phyloP scores from a whole-genome alignment of 176 grass and related monocot genomes.

The Oryza brachyantha region DNA sequence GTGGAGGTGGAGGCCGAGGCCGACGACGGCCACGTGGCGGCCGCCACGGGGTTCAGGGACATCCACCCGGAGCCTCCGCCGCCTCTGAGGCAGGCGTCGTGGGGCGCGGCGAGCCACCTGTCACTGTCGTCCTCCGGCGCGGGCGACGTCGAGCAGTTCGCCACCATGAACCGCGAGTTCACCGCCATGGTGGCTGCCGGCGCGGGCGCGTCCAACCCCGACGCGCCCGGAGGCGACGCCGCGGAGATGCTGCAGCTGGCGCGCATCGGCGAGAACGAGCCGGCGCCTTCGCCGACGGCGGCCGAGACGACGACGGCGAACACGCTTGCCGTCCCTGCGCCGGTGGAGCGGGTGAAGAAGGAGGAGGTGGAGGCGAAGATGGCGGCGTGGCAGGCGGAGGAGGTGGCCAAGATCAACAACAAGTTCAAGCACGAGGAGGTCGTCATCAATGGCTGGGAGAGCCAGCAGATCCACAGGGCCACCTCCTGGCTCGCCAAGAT shows the following conservation, averaged over 20 bases:
- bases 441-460: constrained; percentile 65
- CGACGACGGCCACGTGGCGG: too few species aligned
- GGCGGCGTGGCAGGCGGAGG: constrained; percentile 55
- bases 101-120: constrained; percentile 45
- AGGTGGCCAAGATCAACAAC: constrained; percentile 63
- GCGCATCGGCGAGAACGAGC: constrained; percentile 50
- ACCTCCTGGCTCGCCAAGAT: constrained; percentile 50
- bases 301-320: constrained; percentile 40
- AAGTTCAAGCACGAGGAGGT: constrained; percentile 66
- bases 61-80: constrained; percentile 45
- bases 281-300: neutral
- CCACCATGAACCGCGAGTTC: constrained; percentile 69
- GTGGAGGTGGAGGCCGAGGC: neutral
- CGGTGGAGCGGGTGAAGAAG: constrained; percentile 57
- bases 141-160: constrained; percentile 35
- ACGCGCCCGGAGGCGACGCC: neutral
- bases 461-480: constrained; percentile 48
- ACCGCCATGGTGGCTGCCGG: constrained; percentile 61
- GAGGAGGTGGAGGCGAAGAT: constrained; percentile 72
- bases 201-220: constrained; percentile 8
- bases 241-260: constrained; percentile 23
- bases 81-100: constrained; percentile 36
- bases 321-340: constrained; percentile 34
- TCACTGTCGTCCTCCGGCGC: constrained; percentile 13
- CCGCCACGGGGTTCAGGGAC: constrained; percentile 33